These are phyloP conservation scores for Pezicula carpinea DNA, from an alignment of 2,329 filamentous ascomycete species.

Conservation along the genomic window DNA sequence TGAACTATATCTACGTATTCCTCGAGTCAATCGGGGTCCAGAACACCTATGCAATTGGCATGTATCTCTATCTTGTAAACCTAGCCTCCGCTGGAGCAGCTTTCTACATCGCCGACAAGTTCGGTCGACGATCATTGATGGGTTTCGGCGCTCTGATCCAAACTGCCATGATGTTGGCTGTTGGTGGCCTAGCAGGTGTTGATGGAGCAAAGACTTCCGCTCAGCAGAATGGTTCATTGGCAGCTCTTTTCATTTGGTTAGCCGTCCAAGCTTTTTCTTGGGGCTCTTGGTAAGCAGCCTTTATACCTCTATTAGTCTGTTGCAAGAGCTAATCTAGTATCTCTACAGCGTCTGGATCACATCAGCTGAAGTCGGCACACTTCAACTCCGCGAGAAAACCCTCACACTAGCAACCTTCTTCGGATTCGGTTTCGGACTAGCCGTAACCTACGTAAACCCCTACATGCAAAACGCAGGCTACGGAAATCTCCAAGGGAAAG, in stretches of 20 bases:
- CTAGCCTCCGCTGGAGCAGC: constrained; percentile 5
- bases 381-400: constrained; percentile 11
- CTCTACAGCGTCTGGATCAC: constrained; percentile 15
- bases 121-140: not conserved
- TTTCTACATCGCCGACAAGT: not conserved
- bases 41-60: constrained; percentile 12
- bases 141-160: constrained; percentile 1
- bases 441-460: constrained; percentile 33
- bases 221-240: constrained; percentile 10
- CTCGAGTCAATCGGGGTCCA: constrained; percentile 4
- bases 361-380: constrained; percentile 15
- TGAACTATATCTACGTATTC: constrained; percentile 11
- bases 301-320: not conserved
- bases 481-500: constrained; percentile 33
- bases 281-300: constrained; percentile 11
- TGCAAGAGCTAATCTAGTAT: constrained; percentile 7
- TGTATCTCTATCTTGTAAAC: constrained; percentile 13
- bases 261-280: constrained; percentile 11
- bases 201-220: not conserved
- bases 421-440: constrained; percentile 10
- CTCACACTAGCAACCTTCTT: constrained; percentile 10
- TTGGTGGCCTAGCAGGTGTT: constrained; percentile 9
- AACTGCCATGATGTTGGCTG: constrained; percentile 7
- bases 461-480: constrained; percentile 23
- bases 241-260: constrained; percentile 13